These are phyloP conservation scores for Scutellospora calospora DNA, from an alignment of 371 early-diverging fungal genomes.

Conservation along the genomic window DNA sequence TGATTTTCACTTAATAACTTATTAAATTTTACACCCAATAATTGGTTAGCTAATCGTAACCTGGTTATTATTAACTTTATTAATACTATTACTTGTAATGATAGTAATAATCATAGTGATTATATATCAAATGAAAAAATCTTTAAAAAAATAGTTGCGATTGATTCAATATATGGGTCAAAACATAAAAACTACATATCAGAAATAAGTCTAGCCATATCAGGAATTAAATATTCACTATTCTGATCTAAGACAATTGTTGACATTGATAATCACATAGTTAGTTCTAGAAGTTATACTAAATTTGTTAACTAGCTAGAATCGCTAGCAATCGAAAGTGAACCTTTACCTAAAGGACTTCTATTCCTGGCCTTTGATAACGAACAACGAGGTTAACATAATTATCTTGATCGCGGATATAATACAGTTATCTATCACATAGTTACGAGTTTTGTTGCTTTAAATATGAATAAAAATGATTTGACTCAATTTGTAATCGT, in stretches of 20 bases:
- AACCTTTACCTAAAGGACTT: slow-evolving; percentile 17
- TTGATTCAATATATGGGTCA: slow-evolving; percentile 34
- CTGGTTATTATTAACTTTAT: slow-evolving; percentile 24
- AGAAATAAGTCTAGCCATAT: slow-evolving; percentile 7
- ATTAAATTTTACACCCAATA: neutral
- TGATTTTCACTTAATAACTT: slow-evolving; percentile 7
- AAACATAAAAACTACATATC: slow-evolving; percentile 22
- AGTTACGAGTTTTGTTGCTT: no score
- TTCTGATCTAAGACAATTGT: no score
- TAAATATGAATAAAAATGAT: no score
- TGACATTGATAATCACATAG: no score
- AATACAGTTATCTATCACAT: slow-evolving; percentile 28
- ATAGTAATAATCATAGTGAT: neutral
- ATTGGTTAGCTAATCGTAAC: neutral
- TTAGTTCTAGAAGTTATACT: neutral
- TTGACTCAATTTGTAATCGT: no score
- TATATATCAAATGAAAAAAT: slow-evolving; percentile 1
- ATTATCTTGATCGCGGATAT: slow-evolving; percentile 31
- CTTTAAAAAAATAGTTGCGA: slow-evolving; percentile 16
- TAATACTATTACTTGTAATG: slow-evolving; percentile 34
- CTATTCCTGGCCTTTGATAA: slow-evolving; percentile 32
- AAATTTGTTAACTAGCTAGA: slow-evolving; percentile 9
- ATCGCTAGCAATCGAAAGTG: neutral
- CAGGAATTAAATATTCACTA: slow-evolving; percentile 24
- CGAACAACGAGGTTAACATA: slow-evolving; percentile 30